These are phyloP conservation scores for Gomphus bonarii DNA, from an alignment of 1,284 basidiomycete species.

Conservation along the genomic window DNA sequence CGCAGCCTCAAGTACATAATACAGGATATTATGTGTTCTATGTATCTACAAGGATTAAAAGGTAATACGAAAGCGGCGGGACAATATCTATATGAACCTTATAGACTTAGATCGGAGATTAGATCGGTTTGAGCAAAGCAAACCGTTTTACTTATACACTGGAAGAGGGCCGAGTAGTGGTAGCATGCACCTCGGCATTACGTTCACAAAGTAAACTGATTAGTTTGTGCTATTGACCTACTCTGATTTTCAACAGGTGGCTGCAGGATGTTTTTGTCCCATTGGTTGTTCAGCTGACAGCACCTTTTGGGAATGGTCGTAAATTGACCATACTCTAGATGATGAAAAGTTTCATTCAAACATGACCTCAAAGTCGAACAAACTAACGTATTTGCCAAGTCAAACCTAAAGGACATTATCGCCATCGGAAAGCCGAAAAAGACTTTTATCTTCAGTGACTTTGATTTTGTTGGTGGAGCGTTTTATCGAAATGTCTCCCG, in stretches of 20 bases:
- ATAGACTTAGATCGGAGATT: conserved; percentile 91
- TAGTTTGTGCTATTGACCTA: neutral
- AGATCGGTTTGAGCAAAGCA: conserved; percentile 92
- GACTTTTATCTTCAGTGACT: conserved; percentile 96
- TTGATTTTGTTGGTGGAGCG: conserved; percentile 80
- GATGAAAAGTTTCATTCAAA: conserved; percentile 99
- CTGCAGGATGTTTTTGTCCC: conserved; percentile 96
- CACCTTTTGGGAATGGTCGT: conserved; percentile 8
- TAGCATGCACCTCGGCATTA: conserved; percentile 98
- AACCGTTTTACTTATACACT: conserved; percentile 98
- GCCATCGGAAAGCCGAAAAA: conserved; percentile 87
- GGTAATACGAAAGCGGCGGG: too few relatives aligned
- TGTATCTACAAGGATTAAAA: too few relatives aligned
- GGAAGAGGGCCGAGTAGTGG: conserved; percentile 94
- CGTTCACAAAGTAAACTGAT: conserved; percentile 81
- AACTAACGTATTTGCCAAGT: conserved; percentile 73
- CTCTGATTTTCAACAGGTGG: conserved; percentile 49
- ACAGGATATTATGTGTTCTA: too few relatives aligned
- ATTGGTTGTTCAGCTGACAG: conserved; percentile 90
- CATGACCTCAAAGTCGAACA: conserved; percentile 88
- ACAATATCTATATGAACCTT: too few relatives aligned
- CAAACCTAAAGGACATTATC: conserved; percentile 93
- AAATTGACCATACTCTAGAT: conserved; percentile 38
- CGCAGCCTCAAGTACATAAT: too few relatives aligned
- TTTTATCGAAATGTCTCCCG: conserved; percentile 96